A percentile compares a stretch with the other conserved stretches of the same genome.
These are phyloP conservation scores for Rubia yunnanensis DNA, from an alignment of 257 asterid species.

Conservation along the genomic window DNA sequence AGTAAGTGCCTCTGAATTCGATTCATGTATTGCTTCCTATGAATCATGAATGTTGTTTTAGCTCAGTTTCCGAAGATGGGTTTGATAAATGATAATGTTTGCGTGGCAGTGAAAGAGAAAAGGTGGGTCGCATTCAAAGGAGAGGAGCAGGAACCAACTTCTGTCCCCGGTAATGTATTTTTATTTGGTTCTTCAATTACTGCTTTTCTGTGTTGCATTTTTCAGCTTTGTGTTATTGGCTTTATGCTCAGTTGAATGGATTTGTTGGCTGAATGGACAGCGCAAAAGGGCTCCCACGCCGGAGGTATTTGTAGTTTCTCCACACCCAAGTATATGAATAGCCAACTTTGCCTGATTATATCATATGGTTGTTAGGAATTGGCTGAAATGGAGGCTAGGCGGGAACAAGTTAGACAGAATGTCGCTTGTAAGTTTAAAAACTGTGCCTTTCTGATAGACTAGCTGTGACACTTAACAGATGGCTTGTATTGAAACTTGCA, in stretches of 20 bases:
- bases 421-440: conserved; percentile 66
- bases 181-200: not conserved
- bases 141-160: conserved; percentile 87
- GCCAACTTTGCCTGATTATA: not conserved
- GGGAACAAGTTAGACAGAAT: conserved; percentile 69
- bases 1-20: conserved; percentile 68
- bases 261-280: conserved; percentile 97
- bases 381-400: conserved; percentile 81
- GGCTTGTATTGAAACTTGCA: not conserved
- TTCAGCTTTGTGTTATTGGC: not conserved
- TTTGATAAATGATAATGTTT: not conserved
- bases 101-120: conserved; percentile 77
- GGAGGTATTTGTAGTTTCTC: conserved; percentile 41
- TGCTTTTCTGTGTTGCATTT: not conserved
- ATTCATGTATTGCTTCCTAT: not conserved
- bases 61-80: not conserved
- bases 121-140: conserved; percentile 85
- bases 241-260: conserved; percentile 72
- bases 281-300: conserved; percentile 82
- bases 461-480: not conserved
- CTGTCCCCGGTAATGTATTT: conserved; percentile 56
- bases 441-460: not conserved
- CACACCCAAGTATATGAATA: not conserved
- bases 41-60: not conserved
- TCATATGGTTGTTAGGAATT: conserved; percentile 57